Evolutionary conservation across 768 basidiomycete genomes (phyloP), one percentile per base, ranked within the genome.

Genomic region (Ramaria rubella): DNA sequence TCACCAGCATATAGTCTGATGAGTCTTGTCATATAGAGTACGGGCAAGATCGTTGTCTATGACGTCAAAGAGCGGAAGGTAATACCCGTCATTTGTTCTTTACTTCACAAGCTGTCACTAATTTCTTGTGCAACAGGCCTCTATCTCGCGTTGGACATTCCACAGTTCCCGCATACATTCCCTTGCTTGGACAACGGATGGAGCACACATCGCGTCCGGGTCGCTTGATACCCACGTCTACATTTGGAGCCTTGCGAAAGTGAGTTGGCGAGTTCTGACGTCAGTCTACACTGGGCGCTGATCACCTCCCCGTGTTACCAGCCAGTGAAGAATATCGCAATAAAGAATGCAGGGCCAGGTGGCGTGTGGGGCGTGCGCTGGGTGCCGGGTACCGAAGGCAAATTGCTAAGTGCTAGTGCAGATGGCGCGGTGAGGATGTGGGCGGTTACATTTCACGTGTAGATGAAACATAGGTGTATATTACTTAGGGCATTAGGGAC

Each of bases 161-260:
- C 95, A 98, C 72, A 77, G 85, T 8, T 90, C 83, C 0, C 84
- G 90, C 27, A 80, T 97, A 59, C 80, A 85, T 62, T 82, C 89
- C 9, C 76, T 98, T 17, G 73, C 81, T 1, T 94, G 88, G 83
- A 83, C 87, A 6, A 62, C 80, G 5, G 84, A 89, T 64, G 83
- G 85, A 6, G 76, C 77, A 59, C 83, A 94, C 65, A 80, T 88
- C 60, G 94, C 85, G 11, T 93, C 92, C 4, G 93, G 87, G 11
- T 90, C 92, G 19, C 77, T 95, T n/a, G 95, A 98, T 68, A 94
- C 94, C 29, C 82, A 92, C 61, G 82, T 95, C 4, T 96, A 93
- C 65, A 72, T 97, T 24, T 97, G 90, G 83, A 84, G 85, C 60
- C 82, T 91, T 29, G 73, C 72, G 43, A 79, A 82, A 45, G 58